A percentile compares a stretch with the other conserved stretches of the same genome.
Conservation (phyloP, 208 protist genomes). For the Acanthamoeba rhysodes region DNA sequence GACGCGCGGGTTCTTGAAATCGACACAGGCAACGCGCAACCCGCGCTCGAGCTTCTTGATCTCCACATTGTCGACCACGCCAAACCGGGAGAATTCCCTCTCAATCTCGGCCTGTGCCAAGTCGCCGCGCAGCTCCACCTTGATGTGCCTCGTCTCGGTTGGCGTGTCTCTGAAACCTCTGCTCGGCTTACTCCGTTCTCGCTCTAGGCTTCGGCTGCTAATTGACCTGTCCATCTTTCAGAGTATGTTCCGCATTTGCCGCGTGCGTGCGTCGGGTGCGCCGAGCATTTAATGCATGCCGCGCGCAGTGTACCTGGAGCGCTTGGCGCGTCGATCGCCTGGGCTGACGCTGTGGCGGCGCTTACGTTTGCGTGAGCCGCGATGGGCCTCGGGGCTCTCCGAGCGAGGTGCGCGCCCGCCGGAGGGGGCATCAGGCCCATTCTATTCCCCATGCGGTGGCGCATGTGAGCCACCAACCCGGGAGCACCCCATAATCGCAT, state of each 20-base stretch:
- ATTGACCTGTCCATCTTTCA: too few relatives aligned
- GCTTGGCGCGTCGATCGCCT: background rate
- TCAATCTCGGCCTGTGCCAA: background rate
- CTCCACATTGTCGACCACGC: background rate
- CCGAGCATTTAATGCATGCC: too few relatives aligned
- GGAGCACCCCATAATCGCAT: background rate
- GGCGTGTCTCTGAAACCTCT: background rate
- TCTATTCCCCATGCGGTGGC: too few relatives aligned
- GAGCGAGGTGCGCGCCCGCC: too few relatives aligned
- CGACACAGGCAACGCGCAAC: background rate
- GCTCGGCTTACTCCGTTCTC: background rate
- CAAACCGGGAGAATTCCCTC: background rate
- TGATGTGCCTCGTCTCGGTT: background rate
- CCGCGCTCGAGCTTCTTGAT: background rate
- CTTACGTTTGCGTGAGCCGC: background rate
- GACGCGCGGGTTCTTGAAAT: slow-evolving; percentile 27
- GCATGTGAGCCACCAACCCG: background rate
- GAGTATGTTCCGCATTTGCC: too few relatives aligned
- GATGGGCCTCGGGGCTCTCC: background rate
- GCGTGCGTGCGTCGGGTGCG: too few relatives aligned
- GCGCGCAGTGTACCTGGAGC: background rate
- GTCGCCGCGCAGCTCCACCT: background rate
- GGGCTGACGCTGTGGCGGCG: background rate
- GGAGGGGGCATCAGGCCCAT: too few relatives aligned
- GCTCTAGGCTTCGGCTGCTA: background rate